Conservation (phyloP, 768 basidiomycete genomes). For the Suillus weaverae region DNA sequence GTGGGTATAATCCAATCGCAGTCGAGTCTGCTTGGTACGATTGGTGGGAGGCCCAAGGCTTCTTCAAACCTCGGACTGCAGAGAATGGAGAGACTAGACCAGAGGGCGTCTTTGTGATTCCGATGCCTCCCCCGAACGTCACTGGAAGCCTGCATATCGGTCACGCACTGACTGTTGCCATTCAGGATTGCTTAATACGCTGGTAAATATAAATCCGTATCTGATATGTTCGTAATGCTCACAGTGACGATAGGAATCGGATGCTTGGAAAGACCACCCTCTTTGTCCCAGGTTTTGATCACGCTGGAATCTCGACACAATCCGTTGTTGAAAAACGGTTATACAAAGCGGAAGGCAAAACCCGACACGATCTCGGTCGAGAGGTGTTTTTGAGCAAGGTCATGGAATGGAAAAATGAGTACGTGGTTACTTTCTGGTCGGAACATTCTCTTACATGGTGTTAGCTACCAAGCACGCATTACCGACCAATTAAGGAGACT, state of each 20-base stretch:
- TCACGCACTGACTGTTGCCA: slow-evolving; percentile 87
- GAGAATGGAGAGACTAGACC: slow-evolving; percentile 57
- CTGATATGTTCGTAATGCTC: not conserved
- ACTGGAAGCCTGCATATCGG: slow-evolving; percentile 96
- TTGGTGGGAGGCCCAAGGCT: slow-evolving; percentile 93
- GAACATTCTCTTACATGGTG: slow-evolving; percentile 2
- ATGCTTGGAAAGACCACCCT: slow-evolving; percentile 93
- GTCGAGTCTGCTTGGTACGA: slow-evolving; percentile 98
- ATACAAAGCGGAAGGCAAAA: slow-evolving; percentile 78
- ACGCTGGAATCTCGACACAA: slow-evolving; percentile 98
- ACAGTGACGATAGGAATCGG: slow-evolving; percentile 65
- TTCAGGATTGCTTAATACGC: slow-evolving; percentile 87
- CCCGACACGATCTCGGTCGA: slow-evolving; percentile 92
- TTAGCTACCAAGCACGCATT: slow-evolving; percentile 90
- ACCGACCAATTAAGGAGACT: slow-evolving; percentile 85
- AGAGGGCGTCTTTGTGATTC: slow-evolving; percentile 79
- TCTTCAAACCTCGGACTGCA: slow-evolving; percentile 76
- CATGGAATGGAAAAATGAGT: slow-evolving; percentile 98
- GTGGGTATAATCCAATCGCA: slow-evolving; percentile 93
- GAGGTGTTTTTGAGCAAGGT: slow-evolving; percentile 89
- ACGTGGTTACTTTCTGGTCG: slow-evolving; percentile 31
- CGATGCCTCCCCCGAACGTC: slow-evolving; percentile 93
- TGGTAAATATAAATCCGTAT: slow-evolving; percentile 55
- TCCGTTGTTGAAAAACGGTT: slow-evolving; percentile 94
- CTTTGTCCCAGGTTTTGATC: slow-evolving; percentile 94